Conservation (phyloP, 1,139 yeast species). For the Geotrichum histeridarum region DNA sequence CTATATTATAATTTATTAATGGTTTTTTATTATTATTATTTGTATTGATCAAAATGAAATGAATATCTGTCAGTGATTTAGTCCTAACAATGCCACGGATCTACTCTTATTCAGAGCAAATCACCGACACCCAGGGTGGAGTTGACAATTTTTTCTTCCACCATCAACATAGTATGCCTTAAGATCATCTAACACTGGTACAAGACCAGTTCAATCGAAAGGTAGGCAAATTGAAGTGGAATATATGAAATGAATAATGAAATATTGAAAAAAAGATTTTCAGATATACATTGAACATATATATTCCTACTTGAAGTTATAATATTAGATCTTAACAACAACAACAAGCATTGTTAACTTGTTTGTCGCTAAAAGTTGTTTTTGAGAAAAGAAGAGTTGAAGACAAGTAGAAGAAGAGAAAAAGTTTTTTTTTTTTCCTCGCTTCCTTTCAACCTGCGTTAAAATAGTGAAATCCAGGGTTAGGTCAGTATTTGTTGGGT, state of each 20-base stretch:
- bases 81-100: constrained; percentile 22
- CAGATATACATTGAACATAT: neutral
- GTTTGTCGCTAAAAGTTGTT: no score
- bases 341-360: no score
- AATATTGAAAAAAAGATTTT: neutral
- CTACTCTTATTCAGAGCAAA: constrained; percentile 16
- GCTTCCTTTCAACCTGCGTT: no score
- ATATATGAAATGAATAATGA: neutral
- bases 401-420: no score
- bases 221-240: constrained; percentile 18
- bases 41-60: neutral
- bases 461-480: neutral
- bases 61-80: constrained; percentile 27
- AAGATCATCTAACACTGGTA: constrained; percentile 16
- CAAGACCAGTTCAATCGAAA: constrained; percentile 12
- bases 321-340: no score
- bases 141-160: constrained; percentile 24
- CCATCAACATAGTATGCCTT: constrained; percentile 17
- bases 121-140: constrained; percentile 24
- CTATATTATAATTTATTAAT: neutral
- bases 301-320: neutral
- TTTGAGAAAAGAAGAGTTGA: no score
- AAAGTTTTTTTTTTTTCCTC: no score
- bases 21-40: neutral
- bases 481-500: neutral